A percentile compares a stretch with the other conserved stretches of the same genome.
These are phyloP conservation scores for Neoscytalidium dimidiatum DNA, from an alignment of 2,329 filamentous ascomycete species.

Conservation along the genomic window DNA sequence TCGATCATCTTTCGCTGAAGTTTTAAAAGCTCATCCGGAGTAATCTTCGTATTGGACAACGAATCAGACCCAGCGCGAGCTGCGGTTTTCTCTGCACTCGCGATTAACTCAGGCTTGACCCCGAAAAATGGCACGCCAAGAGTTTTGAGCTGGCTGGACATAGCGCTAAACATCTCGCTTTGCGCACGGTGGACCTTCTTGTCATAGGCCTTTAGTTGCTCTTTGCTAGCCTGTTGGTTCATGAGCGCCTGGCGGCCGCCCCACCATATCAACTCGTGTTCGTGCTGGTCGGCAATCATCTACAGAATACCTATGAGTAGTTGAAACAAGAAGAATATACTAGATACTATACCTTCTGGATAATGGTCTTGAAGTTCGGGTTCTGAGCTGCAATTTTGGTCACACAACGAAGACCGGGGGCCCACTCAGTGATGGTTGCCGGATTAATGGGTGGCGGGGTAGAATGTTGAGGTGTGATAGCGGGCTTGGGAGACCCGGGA, in stretches of 20 bases:
- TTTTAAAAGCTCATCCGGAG: constrained; percentile 31
- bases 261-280: constrained; percentile 62
- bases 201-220: constrained; percentile 62
- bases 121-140: constrained; percentile 65
- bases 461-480: not conserved
- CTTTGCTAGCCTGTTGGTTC: constrained; percentile 18
- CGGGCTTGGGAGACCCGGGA: not conserved
- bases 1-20: constrained; percentile 38
- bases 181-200: constrained; percentile 64
- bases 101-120: constrained; percentile 47
- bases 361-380: constrained; percentile 39
- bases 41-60: constrained; percentile 28
- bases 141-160: constrained; percentile 56
- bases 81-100: constrained; percentile 29
- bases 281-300: constrained; percentile 64
- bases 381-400: constrained; percentile 50
- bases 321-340: constrained; percentile 20
- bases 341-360: constrained; percentile 40
- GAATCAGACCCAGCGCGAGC: not conserved
- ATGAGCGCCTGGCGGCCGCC: constrained; percentile 18
- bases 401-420: constrained; percentile 48
- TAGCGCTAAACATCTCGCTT: constrained; percentile 59
- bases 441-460: constrained; percentile 42
- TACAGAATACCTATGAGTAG: constrained; percentile 28
- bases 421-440: constrained; percentile 51